Conservation (phyloP, 2,329 filamentous ascomycete genomes). For the Colletotrichum phormii region DNA sequence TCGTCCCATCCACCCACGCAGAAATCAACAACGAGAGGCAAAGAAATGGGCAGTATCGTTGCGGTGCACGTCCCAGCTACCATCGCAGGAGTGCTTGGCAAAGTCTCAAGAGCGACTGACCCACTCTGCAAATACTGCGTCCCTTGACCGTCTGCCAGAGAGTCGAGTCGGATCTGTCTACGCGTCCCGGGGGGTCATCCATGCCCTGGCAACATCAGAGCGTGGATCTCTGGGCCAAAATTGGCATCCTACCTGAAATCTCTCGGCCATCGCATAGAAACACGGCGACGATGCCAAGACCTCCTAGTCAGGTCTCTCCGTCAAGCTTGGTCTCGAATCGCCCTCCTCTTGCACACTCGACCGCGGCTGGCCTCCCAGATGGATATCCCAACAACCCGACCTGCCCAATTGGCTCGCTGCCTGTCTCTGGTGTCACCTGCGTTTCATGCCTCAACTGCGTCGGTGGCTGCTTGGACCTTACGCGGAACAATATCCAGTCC, state of each 20-base stretch:
- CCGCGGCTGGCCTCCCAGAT: conserved; percentile 21
- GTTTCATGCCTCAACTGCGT: conserved; percentile 35
- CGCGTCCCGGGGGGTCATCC: conserved; percentile 12
- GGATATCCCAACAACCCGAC: conserved; percentile 25
- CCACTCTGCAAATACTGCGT: conserved; percentile 30
- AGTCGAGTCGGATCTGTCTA: conserved; percentile 23
- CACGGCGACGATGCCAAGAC: conserved; percentile 36
- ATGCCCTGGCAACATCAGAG: conserved; percentile 11
- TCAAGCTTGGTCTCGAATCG: conserved; percentile 34
- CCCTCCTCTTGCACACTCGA: conserved; percentile 18
- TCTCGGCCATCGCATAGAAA: conserved; percentile 34
- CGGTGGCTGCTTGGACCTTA: conserved; percentile 30
- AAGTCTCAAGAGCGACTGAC: conserved; percentile 36
- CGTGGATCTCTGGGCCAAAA: conserved; percentile 35
- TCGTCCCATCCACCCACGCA: conserved; percentile 14
- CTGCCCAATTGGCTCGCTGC: conserved; percentile 26
- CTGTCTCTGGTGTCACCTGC: conserved; percentile 35
- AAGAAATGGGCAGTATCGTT: conserved; percentile 7
- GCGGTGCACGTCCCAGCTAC: conserved; percentile 28
- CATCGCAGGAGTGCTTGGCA: conserved; percentile 32
- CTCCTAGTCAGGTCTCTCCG: conserved; percentile 29
- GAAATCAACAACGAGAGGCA: conserved; percentile 1
- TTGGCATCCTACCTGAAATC: conserved; percentile 29
- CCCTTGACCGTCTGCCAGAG: conserved; percentile 16
- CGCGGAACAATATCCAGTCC: conserved; percentile 1